Evolutionary conservation across 2,329 filamentous ascomycete genomes (phyloP).

Genomic region (Aspergillus ibericus): DNA sequence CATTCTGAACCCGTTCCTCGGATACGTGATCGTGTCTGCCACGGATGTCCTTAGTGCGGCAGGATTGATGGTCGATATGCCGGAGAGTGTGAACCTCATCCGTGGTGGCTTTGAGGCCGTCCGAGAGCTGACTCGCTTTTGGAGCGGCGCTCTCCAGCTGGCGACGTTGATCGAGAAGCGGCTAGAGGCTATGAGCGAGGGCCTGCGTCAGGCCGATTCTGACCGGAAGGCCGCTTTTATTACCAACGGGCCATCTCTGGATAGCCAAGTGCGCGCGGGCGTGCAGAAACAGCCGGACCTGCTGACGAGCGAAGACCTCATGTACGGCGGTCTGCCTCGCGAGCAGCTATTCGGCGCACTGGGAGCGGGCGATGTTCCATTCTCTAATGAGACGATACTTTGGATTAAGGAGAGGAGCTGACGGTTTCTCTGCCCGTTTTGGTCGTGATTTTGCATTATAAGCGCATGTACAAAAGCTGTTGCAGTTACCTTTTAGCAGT

Average conservation of each 20-base stretch:
- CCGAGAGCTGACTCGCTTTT: slow-evolving; percentile 57
- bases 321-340: slow-evolving; percentile 40
- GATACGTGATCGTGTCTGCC: slow-evolving; percentile 63
- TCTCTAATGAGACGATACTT: slow-evolving; percentile 26
- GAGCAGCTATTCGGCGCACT: slow-evolving; percentile 33
- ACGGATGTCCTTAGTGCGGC: slow-evolving; percentile 66
- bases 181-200: slow-evolving; percentile 45
- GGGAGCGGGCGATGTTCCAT: slow-evolving; percentile 28
- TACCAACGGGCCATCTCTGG: slow-evolving; percentile 38
- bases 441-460: neutral
- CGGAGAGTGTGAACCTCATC: slow-evolving; percentile 56
- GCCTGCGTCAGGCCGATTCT: slow-evolving; percentile 30
- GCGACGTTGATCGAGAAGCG: slow-evolving; percentile 51
- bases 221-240: slow-evolving; percentile 41
- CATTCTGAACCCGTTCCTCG: slow-evolving; percentile 62
- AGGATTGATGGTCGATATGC: slow-evolving; percentile 54
- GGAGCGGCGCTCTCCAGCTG: slow-evolving; percentile 59
- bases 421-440: neutral
- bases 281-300: slow-evolving; percentile 20
- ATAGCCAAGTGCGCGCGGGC: slow-evolving; percentile 38
- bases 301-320: slow-evolving; percentile 40
- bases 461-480: slow-evolving; percentile 1
- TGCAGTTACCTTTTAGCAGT: neutral
- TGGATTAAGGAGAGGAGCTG: slow-evolving; percentile 27
- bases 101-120: slow-evolving; percentile 55